Percentiles rank a stretch among this genome's conserved stretches.
Evolutionary conservation across 2,329 filamentous ascomycete species (phyloP).

Genomic region (Camillea tinctor): DNA sequence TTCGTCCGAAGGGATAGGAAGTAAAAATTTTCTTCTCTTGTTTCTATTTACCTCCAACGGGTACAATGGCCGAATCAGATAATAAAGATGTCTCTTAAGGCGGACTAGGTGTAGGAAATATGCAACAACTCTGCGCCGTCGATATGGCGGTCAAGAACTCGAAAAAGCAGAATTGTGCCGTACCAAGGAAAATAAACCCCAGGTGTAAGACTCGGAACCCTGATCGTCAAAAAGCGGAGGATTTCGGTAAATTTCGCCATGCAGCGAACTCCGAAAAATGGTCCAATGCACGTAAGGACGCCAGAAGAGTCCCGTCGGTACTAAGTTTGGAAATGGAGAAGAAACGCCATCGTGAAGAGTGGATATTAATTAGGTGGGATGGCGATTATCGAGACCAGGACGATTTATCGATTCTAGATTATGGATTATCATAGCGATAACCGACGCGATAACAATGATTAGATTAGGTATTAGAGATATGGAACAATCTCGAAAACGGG

Average conservation of each 20-base stretch:
- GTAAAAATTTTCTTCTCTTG: constrained; percentile 1
- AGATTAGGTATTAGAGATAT: background rate
- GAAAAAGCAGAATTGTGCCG: constrained; percentile 2
- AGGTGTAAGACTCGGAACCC: constrained; percentile 9
- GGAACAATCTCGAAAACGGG: background rate
- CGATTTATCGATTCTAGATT: too few species aligned
- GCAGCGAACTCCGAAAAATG: constrained; percentile 11
- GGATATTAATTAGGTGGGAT: background rate
- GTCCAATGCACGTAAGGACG: background rate
- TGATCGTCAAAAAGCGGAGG: constrained; percentile 14
- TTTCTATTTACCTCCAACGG: constrained; percentile 9
- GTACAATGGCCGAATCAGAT: constrained; percentile 17
- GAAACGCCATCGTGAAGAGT: constrained; percentile 2
- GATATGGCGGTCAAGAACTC: constrained; percentile 34
- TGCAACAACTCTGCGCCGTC: constrained; percentile 22
- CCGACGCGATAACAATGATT: too few species aligned
- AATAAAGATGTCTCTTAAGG: constrained; percentile 2
- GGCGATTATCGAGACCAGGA: background rate
- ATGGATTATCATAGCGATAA: too few species aligned
- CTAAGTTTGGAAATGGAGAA: background rate
- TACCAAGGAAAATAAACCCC: constrained; percentile 10
- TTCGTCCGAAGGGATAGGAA: too few species aligned
- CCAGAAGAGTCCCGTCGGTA: background rate
- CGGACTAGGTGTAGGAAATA: constrained; percentile 17
- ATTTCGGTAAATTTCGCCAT: constrained; percentile 13